Evolutionary conservation across 306 rosid species (phyloP).

Genomic region (Lablab purpureus): DNA sequence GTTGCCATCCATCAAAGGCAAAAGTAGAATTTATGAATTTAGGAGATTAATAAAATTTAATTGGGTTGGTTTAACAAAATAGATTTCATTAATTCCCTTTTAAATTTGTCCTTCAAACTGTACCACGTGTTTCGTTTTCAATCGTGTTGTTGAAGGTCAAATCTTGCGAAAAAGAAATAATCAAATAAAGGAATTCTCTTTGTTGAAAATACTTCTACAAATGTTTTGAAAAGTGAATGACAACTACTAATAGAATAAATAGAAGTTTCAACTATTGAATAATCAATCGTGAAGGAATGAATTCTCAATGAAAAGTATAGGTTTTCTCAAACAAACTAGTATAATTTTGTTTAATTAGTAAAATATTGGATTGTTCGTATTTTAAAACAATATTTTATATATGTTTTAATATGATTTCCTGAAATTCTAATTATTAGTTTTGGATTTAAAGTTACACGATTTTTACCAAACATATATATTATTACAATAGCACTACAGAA

Average conservation of each 20-base stretch:
- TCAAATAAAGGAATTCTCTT: neutral
- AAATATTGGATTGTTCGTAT: neutral
- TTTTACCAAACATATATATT: neutral
- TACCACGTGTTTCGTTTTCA: neutral
- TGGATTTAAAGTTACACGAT: neutral
- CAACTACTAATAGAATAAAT: neutral
- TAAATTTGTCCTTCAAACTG: neutral
- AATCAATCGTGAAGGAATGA: neutral
- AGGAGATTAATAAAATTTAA: neutral
- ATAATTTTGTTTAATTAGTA: no score
- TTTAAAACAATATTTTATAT: neutral
- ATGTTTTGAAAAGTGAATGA: neutral
- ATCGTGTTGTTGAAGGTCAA: neutral
- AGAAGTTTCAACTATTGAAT: neutral
- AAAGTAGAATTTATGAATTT: neutral
- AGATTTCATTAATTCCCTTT: neutral
- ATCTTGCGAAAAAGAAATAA: neutral
- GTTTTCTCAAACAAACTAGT: no score
- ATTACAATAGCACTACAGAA: neutral
- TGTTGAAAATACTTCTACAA: neutral
- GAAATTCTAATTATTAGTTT: neutral
- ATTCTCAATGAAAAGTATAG: neutral
- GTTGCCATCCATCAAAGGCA: neutral
- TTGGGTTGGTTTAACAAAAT: neutral
- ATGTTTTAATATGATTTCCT: neutral